A percentile compares a stretch with the other conserved stretches of the same genome.
Evolutionary conservation across 108 stramenopile species (phyloP).

Genomic region (Skeletonema grethae): DNA sequence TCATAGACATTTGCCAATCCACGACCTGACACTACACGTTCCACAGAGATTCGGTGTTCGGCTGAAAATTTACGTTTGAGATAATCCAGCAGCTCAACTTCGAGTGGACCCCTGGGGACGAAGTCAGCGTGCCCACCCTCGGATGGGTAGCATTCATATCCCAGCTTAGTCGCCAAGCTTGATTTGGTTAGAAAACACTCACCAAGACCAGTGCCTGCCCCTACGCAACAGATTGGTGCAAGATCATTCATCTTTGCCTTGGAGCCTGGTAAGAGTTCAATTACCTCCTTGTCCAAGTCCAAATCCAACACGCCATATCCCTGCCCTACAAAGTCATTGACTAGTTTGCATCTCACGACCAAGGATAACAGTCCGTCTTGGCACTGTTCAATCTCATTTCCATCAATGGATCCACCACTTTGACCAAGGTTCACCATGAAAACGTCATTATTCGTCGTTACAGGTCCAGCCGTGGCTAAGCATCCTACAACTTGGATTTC

Average conservation of each 20-base stretch:
- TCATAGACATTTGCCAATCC: constrained; percentile 96
- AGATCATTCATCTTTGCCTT: constrained; percentile 50
- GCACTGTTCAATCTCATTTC: constrained; percentile 62
- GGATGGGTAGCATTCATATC: constrained; percentile 91
- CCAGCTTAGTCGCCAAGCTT: constrained; percentile 35
- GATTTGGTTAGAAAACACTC: constrained; percentile 88
- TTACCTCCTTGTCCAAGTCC: constrained; percentile 54
- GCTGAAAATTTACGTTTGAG: constrained; percentile 66
- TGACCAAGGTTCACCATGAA: constrained; percentile 81
- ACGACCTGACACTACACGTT: constrained; percentile 94
- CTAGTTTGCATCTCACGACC: constrained; percentile 71
- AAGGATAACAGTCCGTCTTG: constrained; percentile 30
- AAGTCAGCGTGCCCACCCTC: constrained; percentile 98
- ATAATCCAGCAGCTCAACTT: constrained; percentile 73
- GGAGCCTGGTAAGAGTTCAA: constrained; percentile 61
- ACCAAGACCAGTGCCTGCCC: constrained; percentile 97
- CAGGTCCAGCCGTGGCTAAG: constrained; percentile 94
- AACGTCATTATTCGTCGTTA: constrained; percentile 72
- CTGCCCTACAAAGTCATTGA: constrained; percentile 97
- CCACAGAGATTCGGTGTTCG: constrained; percentile 85
- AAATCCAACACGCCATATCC: constrained; percentile 96
- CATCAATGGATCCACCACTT: constrained; percentile 61
- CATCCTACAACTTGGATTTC: constrained; percentile 67
- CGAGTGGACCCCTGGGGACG: constrained; percentile 81
- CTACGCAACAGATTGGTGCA: constrained; percentile 92